Conservation (phyloP, 345 rosid genomes). For the Bruguiera parviflora region DNA sequence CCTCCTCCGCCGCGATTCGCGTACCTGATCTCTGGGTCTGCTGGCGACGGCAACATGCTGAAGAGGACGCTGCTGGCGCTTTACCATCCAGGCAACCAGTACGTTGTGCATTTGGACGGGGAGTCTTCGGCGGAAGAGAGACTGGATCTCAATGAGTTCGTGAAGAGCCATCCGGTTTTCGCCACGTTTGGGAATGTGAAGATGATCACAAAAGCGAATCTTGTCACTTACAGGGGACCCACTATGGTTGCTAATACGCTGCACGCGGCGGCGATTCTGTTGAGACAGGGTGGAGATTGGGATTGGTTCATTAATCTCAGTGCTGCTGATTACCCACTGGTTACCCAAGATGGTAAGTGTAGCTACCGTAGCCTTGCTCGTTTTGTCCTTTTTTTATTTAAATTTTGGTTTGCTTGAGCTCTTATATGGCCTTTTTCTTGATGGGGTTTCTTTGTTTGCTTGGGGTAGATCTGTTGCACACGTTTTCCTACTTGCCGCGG, state of each 20-base stretch:
- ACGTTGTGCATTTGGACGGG: slow-evolving; percentile 87
- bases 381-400: background rate
- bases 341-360: slow-evolving; percentile 82
- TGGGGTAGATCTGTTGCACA: slow-evolving; percentile 79
- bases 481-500: slow-evolving; percentile 85
- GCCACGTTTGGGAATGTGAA: slow-evolving; percentile 56
- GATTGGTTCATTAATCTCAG: slow-evolving; percentile 98
- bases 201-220: slow-evolving; percentile 83
- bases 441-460: background rate
- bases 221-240: slow-evolving; percentile 91
- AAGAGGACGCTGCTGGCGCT: slow-evolving; percentile 72
- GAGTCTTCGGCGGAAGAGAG: slow-evolving; percentile 63
- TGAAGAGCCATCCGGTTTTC: slow-evolving; percentile 44
- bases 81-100: slow-evolving; percentile 77
- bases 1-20: slow-evolving; percentile 88
- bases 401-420: background rate
- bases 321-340: slow-evolving; percentile 96
- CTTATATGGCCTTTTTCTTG: background rate
- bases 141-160: slow-evolving; percentile 65
- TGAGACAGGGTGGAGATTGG: slow-evolving; percentile 80
- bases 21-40: slow-evolving; percentile 79
- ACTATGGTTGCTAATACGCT: slow-evolving; percentile 99
- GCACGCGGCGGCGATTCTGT: slow-evolving; percentile 91
- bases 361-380: background rate
- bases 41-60: slow-evolving; percentile 69